Conservation (phyloP, 116 monocot genomes). For the Phalaenopsis hybrid region DNA sequence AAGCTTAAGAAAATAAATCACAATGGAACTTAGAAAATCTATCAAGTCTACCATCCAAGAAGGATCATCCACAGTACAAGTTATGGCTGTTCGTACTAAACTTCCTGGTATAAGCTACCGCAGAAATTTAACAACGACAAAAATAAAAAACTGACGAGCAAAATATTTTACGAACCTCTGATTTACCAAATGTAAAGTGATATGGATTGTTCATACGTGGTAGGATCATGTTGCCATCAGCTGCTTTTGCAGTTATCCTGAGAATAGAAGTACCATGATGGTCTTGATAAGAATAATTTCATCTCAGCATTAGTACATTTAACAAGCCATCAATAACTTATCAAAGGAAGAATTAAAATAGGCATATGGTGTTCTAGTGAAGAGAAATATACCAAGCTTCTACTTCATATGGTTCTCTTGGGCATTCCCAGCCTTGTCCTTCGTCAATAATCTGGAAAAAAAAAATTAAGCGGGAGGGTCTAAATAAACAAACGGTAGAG, state of each 20-base stretch:
- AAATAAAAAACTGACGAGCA: slow-evolving; percentile 1
- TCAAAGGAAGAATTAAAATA: not conserved
- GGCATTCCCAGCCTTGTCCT: slow-evolving; percentile 94
- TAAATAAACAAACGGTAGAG: not conserved
- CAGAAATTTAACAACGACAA: not conserved
- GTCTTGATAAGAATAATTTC: not conserved
- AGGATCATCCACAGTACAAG: not conserved
- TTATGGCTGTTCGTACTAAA: not conserved
- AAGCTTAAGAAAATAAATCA: not conserved
- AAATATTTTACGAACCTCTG: slow-evolving; percentile 54
- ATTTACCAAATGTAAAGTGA: slow-evolving; percentile 87
- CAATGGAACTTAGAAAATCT: not conserved
- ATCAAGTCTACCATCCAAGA: not conserved
- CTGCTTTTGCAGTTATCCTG: slow-evolving; percentile 65
- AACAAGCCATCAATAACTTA: not conserved
- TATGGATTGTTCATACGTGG: slow-evolving; percentile 40
- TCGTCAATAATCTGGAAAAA: slow-evolving; percentile 56
- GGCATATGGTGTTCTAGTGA: not conserved
- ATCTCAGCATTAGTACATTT: not conserved
- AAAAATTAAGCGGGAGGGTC: not conserved
- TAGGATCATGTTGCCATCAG: slow-evolving; percentile 50
- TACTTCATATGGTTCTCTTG: slow-evolving; percentile 89
- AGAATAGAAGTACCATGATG: slow-evolving; percentile 11
- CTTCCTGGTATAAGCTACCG: not conserved
- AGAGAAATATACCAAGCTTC: slow-evolving; percentile 9